A percentile compares a stretch with the other conserved stretches of the same genome.
These are phyloP conservation scores for Aureobasidium musti DNA, from an alignment of 2,329 filamentous ascomycete species.

Conservation along the genomic window DNA sequence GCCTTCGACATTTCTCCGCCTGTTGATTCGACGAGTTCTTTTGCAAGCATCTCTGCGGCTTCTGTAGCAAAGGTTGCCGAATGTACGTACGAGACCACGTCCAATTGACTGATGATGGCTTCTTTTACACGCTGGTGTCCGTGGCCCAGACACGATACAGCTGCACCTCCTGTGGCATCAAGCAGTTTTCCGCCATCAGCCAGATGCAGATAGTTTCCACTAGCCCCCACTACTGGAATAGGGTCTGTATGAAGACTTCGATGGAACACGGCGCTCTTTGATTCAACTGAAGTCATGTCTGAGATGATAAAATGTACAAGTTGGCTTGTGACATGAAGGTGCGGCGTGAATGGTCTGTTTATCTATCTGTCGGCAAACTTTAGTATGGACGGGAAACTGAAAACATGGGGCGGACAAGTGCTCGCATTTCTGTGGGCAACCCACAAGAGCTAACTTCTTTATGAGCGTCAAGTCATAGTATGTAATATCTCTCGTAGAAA, in stretches of 20 bases:
- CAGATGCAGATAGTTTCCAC: slow-evolving; percentile 56
- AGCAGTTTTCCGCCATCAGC: slow-evolving; percentile 62
- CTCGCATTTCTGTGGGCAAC: not conserved
- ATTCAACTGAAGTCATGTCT: not conserved
- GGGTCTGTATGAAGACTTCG: slow-evolving; percentile 53
- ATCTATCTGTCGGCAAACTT: not conserved
- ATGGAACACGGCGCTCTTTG: slow-evolving; percentile 51
- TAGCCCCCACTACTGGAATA: slow-evolving; percentile 51
- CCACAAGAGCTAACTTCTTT: not conserved
- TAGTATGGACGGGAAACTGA: not conserved
- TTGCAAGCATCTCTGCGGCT: slow-evolving; percentile 56
- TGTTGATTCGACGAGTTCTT: slow-evolving; percentile 54
- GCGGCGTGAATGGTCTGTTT: slow-evolving; percentile 2
- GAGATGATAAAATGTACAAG: not conserved
- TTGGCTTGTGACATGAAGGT: not conserved
- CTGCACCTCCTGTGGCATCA: slow-evolving; percentile 73
- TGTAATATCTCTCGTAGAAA: not conserved
- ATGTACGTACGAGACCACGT: slow-evolving; percentile 60
- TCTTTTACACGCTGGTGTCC: slow-evolving; percentile 61
- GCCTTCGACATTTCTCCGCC: slow-evolving; percentile 56
- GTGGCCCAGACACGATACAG: slow-evolving; percentile 71
- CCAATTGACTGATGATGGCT: slow-evolving; percentile 62
- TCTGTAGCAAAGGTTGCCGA: slow-evolving; percentile 60
- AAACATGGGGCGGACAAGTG: not conserved
- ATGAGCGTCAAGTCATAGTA: not conserved